Base-by-base conservation (phyloP, 805 yeast genomes). In the Cyberlindnera xylosilytica region DNA sequence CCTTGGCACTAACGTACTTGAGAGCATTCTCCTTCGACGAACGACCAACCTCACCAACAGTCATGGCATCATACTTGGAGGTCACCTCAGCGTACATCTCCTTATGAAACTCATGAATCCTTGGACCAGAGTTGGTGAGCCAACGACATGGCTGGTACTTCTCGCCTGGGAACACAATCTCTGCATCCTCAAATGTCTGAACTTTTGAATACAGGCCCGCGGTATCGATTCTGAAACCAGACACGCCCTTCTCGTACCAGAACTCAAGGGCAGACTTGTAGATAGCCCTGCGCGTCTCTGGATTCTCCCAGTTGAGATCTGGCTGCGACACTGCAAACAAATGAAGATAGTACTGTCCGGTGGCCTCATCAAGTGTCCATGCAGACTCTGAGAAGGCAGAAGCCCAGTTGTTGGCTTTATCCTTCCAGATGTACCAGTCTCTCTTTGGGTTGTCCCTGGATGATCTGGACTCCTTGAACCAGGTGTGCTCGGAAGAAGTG, bases 341-440 rank as follows among this genome's bases (percentile, higher is more conserved):
- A 41, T 69, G 72, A 50, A 78, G 61, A 59, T 77, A 78, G 63
- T 76, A 78, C 60, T 78, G 81, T 36, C 70, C 68, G 16, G 81
- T 76, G 3, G 32, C 24, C 47, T 74, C 79, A 57, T 78, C 82
- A 56, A 68, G 77, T 34, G 63, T 63, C 83, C 83, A 78, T 11
- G 82, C 79, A 33, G 75, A 64, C 5, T 79, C 80, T 9, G 74
- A 68, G 55, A 78, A 78, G 51, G 61, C 63, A 5, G 79, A 70
- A 26, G 53, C 52, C 82, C 82, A 78, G 61, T 78, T 78, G 60
- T 71, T 78, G 17, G 82, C 81, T 81, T n/a, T 66, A 54, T 16
- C 57, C 50, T 66, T 73, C 83, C 83, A 78, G 46, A 74, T 65
- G 60, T 75, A 76, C 81, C 81, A 77, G 58, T 78, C 80, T 56